These are phyloP conservation scores for Cytospora piceae DNA, from an alignment of 2,329 filamentous ascomycete species.

Conservation along the genomic window DNA sequence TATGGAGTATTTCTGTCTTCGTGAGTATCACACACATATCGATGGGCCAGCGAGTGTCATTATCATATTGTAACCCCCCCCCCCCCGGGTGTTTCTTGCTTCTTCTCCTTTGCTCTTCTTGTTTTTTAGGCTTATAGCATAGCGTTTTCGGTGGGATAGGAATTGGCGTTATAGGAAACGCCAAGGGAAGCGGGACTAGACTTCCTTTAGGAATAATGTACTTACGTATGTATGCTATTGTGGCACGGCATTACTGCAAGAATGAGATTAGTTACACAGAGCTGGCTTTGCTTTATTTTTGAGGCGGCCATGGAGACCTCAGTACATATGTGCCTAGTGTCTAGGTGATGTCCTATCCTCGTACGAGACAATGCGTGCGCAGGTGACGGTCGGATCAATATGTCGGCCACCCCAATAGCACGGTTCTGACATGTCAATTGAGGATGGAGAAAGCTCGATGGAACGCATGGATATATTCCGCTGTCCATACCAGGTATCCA, in stretches of 20 bases:
- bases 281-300: background rate
- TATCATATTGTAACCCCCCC: background rate
- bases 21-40: background rate
- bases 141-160: constrained; percentile 18
- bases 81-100: no score
- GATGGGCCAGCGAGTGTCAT: background rate
- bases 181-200: background rate
- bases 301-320: background rate
- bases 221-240: background rate
- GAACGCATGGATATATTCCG: constrained; percentile 26
- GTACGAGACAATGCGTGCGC: background rate
- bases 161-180: constrained; percentile 11
- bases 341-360: background rate
- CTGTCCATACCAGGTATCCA: constrained; percentile 27
- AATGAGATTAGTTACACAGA: background rate
- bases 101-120: background rate
- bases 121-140: constrained; percentile 15
- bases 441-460: background rate
- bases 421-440: background rate
- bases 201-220: background rate
- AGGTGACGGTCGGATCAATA: background rate
- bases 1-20: background rate
- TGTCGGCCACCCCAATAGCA: background rate
- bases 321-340: background rate
- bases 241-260: background rate